Evolutionary conservation across 768 basidiomycete species (phyloP), one percentile per base, ranked within the genome.

Genomic region (Pholiota microspora): DNA sequence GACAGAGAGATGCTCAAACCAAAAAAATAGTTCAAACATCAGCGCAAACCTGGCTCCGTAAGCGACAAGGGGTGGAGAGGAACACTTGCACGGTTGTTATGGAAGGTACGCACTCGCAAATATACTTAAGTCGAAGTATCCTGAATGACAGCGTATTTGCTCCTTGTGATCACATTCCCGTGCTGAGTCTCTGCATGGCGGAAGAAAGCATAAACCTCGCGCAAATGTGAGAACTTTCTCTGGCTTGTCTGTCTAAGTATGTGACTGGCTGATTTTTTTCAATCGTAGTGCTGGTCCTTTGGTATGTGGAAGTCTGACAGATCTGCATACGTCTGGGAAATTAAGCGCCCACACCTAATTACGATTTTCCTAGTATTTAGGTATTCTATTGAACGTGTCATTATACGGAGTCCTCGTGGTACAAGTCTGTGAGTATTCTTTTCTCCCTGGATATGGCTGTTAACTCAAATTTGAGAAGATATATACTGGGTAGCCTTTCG

Each of bases 321-420:
- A 42, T 8, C 16, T n/a, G n/a, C n/a, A n/a, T n/a, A 1, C n/a
- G 4, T n/a, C 23, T 10, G 18, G 16, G 10, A 18, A 23, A 2
- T 18, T 42, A 42, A 24, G 21, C 40, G 40, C 40, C 12, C 16
- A 42, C n/a, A 1, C 35, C 18, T 36, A 10, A 9, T 13, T 7
- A 10, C 8, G 13, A 36, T 0, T 31, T 31, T 31, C 12, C 29
- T 12, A 49, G 48, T 49, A 49, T 35, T 8, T 49, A 6, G 48
- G 48, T 10, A 49, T 49, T 34, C 34, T 49, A 9, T n/a, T 49
- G 7, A 49, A 49, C 23, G 18, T 32, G 8, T 18, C 48, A 7
- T 13, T 49, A 6, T 49, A 49, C 16, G 48, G 48, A 4, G 48
- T 49, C 27, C 32, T 49, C 15, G 48, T 49, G 18, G 32, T 36